Conservation (phyloP, 176 grass and related monocot genomes). For the Oryza brachyantha region DNA sequence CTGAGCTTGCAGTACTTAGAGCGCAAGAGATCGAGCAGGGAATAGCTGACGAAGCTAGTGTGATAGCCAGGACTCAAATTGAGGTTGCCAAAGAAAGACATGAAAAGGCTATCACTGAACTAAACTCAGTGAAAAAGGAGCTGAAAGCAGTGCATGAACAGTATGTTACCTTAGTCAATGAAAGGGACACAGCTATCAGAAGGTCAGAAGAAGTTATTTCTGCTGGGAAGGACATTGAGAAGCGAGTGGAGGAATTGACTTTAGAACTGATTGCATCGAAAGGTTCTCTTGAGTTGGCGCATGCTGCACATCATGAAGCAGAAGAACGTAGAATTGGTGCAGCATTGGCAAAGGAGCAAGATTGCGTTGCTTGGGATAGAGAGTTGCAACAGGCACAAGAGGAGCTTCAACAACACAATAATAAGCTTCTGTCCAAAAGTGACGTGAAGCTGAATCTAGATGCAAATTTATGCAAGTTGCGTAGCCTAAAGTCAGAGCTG, state of each 20-base stretch:
- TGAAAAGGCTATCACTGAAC: constrained; percentile 59
- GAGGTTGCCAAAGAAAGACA: constrained; percentile 65
- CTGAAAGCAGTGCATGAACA: constrained; percentile 49
- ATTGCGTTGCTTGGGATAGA: constrained; percentile 68
- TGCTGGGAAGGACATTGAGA: constrained; percentile 59
- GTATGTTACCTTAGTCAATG: constrained; percentile 49
- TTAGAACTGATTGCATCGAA: constrained; percentile 69
- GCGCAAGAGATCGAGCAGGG: constrained; percentile 76
- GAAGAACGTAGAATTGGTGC: constrained; percentile 77
- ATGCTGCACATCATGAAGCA: constrained; percentile 83
- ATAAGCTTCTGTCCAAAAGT: constrained; percentile 50
- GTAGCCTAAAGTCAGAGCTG: constrained; percentile 64
- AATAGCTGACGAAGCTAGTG: constrained; percentile 70
- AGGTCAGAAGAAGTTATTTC: constrained; percentile 58
- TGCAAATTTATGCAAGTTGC: constrained; percentile 50
- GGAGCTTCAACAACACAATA: constrained; percentile 58
- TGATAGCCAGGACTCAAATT: constrained; percentile 61
- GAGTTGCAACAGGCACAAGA: constrained; percentile 68
- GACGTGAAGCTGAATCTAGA: constrained; percentile 60
- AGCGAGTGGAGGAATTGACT: constrained; percentile 65
- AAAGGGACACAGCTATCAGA: constrained; percentile 63
- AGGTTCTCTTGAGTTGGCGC: constrained; percentile 78
- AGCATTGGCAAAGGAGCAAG: constrained; percentile 64
- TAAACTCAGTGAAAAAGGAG: constrained; percentile 49
- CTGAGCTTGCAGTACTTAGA: constrained; percentile 71